These are phyloP conservation scores for Scheffersomyces quercinus DNA, from an alignment of 1,139 yeast species.

Conservation along the genomic window DNA sequence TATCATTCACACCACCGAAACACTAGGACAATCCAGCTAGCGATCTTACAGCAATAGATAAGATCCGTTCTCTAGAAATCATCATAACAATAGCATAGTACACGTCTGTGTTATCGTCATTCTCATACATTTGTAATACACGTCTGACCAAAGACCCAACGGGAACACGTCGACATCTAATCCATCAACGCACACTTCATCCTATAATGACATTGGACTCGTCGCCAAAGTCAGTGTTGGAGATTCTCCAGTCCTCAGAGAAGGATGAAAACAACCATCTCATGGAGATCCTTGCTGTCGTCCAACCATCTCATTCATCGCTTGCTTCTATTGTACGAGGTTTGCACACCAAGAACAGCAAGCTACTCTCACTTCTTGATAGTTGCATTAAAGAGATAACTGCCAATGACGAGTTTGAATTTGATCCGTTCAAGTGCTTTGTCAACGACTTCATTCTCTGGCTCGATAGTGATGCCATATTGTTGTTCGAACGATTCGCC, in stretches of 20 bases:
- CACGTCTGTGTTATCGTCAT: too few species aligned
- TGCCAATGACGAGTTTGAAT: constrained; percentile 16
- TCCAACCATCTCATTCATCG: constrained; percentile 33
- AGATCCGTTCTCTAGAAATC: too few species aligned
- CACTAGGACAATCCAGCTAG: too few species aligned
- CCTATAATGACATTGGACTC: too few species aligned
- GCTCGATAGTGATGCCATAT: constrained; percentile 35
- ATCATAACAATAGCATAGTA: too few species aligned
- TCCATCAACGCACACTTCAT: too few species aligned
- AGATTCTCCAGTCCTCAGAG: constrained; percentile 15
- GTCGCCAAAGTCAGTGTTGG: background rate
- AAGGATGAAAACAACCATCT: constrained; percentile 31
- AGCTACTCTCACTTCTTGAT: constrained; percentile 27
- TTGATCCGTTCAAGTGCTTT: constrained; percentile 32
- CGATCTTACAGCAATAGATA: too few species aligned
- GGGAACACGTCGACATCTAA: too few species aligned
- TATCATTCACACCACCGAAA: too few species aligned
- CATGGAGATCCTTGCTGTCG: constrained; percentile 36
- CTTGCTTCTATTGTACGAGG: constrained; percentile 41
- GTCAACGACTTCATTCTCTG: constrained; percentile 43
- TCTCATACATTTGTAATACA: too few species aligned
- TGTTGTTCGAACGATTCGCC: constrained; percentile 35
- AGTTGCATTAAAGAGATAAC: constrained; percentile 13
- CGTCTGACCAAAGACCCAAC: too few species aligned
- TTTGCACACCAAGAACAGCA: constrained; percentile 40